A percentile compares a stretch with the other conserved stretches of the same genome.
Conservation (phyloP, 2,329 filamentous ascomycete species). For the Rhinocladiella similis region DNA sequence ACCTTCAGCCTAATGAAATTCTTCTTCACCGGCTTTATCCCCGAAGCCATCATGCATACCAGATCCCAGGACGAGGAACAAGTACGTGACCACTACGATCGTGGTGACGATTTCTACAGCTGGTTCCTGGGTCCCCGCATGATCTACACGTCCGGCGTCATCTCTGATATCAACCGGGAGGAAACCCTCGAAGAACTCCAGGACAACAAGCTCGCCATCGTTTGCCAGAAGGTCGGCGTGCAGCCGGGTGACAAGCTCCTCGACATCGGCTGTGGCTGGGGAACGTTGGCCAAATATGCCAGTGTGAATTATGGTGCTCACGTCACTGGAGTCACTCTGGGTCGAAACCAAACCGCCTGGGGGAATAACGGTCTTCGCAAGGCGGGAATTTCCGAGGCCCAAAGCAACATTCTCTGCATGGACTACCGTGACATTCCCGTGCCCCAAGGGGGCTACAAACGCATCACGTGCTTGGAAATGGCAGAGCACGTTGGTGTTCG, state of each 20-base stretch:
- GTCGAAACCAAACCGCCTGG: slow-evolving; percentile 95
- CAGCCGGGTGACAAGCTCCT: slow-evolving; percentile 79
- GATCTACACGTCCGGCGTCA: slow-evolving; percentile 97
- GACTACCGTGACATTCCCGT: slow-evolving; percentile 94
- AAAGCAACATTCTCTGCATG: slow-evolving; percentile 91
- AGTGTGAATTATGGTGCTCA: slow-evolving; percentile 86
- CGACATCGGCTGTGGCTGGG: slow-evolving; percentile 98
- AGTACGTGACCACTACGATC: slow-evolving; percentile 89
- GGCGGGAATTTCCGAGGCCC: slow-evolving; percentile 77
- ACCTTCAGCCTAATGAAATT: slow-evolving; percentile 82
- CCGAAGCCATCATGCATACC: slow-evolving; percentile 89
- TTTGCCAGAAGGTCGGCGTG: slow-evolving; percentile 92
- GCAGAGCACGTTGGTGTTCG: slow-evolving; percentile 96
- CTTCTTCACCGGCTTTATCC: slow-evolving; percentile 83
- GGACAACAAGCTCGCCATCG: slow-evolving; percentile 93
- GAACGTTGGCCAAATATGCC: slow-evolving; percentile 90
- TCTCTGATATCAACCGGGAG: slow-evolving; percentile 82
- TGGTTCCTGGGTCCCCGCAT: slow-evolving; percentile 98
- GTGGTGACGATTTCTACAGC: slow-evolving; percentile 95
- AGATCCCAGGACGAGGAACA: slow-evolving; percentile 95
- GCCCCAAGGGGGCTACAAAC: slow-evolving; percentile 77
- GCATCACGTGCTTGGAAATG: slow-evolving; percentile 98
- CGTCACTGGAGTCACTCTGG: slow-evolving; percentile 88
- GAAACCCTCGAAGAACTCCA: slow-evolving; percentile 93
- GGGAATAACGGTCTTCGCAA: slow-evolving; percentile 86